These are phyloP conservation scores for Magnusiomyces suaveolens DNA, from an alignment of 1,139 yeast genomes.

Conservation along the genomic window DNA sequence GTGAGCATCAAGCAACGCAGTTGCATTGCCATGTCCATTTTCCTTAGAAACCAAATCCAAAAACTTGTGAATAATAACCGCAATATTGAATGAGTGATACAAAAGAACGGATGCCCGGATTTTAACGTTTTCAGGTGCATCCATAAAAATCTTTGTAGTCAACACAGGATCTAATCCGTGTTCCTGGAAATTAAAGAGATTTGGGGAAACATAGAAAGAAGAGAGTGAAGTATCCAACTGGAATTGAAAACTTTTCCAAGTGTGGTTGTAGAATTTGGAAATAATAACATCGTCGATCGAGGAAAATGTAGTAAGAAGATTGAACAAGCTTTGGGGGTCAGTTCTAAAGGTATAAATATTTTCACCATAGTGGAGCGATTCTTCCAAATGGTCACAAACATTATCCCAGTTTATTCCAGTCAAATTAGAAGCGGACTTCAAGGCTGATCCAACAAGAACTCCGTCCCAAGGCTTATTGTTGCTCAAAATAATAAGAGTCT, in stretches of 20 bases:
- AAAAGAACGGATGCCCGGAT: conserved; percentile 18
- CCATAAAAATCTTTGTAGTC: conserved; percentile 14
- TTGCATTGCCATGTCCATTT: conserved; percentile 21
- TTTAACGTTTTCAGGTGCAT: conserved; percentile 18
- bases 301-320: conserved; percentile 9
- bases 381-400: conserved; percentile 7
- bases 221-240: conserved; percentile 21
- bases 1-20: conserved; percentile 27
- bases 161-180: conserved; percentile 19
- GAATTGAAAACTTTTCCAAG: conserved; percentile 21
- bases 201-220: conserved; percentile 18
- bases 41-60: conserved; percentile 28
- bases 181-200: conserved; percentile 16
- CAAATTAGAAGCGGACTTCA: conserved; percentile 7
- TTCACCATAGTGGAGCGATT: conserved; percentile 7
- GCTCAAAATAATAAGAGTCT: conserved; percentile 11
- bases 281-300: conserved; percentile 11
- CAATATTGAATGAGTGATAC: conserved; percentile 24
- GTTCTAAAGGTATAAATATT: conserved; percentile 5
- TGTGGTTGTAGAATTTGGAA: conserved; percentile 8
- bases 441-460: conserved; percentile 11
- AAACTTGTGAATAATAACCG: conserved; percentile 25
- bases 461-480: conserved; percentile 12
- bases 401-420: conserved; percentile 9
- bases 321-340: conserved; percentile 5